Conservation (phyloP, 371 early-diverging fungal genomes). For the Mucor racemosus region DNA sequence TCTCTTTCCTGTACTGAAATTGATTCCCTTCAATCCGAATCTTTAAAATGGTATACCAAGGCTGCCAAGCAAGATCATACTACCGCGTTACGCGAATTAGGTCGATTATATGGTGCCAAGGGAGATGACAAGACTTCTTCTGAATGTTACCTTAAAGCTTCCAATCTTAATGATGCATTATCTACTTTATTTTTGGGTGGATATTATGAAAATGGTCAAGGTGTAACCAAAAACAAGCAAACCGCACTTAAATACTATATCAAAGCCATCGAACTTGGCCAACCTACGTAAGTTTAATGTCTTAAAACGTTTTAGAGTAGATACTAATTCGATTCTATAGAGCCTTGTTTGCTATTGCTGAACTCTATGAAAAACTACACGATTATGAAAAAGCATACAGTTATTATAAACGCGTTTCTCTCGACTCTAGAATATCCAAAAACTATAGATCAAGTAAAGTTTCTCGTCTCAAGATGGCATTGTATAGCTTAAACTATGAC, state of each 20-base stretch:
- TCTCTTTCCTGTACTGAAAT: constrained; percentile 6
- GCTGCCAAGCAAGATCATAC: constrained; percentile 52
- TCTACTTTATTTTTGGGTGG: constrained; percentile 76
- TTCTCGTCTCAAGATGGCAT: constrained; percentile 44
- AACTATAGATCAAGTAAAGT: constrained; percentile 31
- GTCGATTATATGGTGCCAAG: constrained; percentile 81
- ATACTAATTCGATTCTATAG: constrained; percentile 17
- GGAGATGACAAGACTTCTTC: constrained; percentile 75
- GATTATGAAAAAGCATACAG: constrained; percentile 43
- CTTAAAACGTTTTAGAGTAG: not conserved
- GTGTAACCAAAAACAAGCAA: constrained; percentile 56
- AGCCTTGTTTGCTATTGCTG: constrained; percentile 52
- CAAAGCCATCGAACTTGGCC: constrained; percentile 42
- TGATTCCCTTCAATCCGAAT: constrained; percentile 31
- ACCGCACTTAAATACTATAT: constrained; percentile 57
- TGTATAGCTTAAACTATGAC: constrained; percentile 47
- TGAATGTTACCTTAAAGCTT: constrained; percentile 71
- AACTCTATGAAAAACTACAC: constrained; percentile 41
- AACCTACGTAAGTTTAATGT: constrained; percentile 36
- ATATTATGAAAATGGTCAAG: constrained; percentile 58
- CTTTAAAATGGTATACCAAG: constrained; percentile 52
- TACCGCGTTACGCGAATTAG: constrained; percentile 79
- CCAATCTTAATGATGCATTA: constrained; percentile 76
- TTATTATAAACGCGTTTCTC: constrained; percentile 38
- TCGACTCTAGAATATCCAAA: constrained; percentile 36